Base-by-base conservation (phyloP, 805 yeast genomes). In the Spathaspora girioi region DNA sequence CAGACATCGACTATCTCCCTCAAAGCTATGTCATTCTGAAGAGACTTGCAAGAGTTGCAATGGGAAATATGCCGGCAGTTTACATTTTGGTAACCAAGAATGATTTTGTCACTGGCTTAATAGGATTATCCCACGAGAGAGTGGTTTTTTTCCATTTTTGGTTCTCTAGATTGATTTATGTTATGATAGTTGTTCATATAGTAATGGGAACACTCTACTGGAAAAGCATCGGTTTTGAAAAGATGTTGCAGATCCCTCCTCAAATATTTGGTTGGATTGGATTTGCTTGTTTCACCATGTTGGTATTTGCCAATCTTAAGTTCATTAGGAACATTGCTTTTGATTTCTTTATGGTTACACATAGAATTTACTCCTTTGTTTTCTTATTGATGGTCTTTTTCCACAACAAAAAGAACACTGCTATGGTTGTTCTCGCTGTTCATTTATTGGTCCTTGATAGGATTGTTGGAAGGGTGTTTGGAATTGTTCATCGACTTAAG, bases 211-310 rank as follows among this genome's bases (percentile, higher is more conserved):
- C 64, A 15, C 52, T 57, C 15, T 76, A 77, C 56, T 78, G 81
- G 81, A 52, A 75, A n/a, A 60, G 57, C 6, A 45, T 75, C 47
- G 64, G 68, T 27, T 70, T 74, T 50, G 50, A 59, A 7, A 58
- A 73, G 10, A 74, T 75, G 80, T 50, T 77, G 9, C 43, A 58
- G 19, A 77, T 77, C 43, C 82, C 82, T 4, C 81, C 81, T 1
- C 78, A 73, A 52, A 72, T 73, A n/a, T 77, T 77, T 60, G 82
- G 82, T 8, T 67, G 72, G 60, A 77, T 78, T 44, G 73, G 80
- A 2, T 73, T 68, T 52, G 67, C 64, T 5, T 61, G 69, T 43
- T 66, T 76, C 58, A 65, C 64, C 20, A 45, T 75, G 43, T 56
- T 76, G 49, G 66, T 66, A 9, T 66, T 71, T 63, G 75, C 68